Conservation (phyloP, 2,329 filamentous ascomycete genomes). For the Ophiobolus disseminans region DNA sequence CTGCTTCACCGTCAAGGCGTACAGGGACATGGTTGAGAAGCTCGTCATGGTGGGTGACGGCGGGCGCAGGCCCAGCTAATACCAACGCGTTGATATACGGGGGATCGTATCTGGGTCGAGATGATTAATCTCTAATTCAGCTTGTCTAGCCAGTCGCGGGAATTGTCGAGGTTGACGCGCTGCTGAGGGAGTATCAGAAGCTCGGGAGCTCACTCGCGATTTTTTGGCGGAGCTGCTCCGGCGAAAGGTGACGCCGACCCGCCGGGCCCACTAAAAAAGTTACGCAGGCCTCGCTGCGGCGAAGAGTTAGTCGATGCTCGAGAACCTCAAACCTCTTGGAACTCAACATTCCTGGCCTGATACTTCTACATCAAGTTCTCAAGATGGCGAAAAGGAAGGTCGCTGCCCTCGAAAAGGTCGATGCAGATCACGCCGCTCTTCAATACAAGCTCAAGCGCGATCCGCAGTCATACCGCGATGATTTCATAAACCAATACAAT, state of each 20-base stretch:
- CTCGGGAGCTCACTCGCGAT: slow-evolving; percentile 1
- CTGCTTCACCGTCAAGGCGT: slow-evolving; percentile 93
- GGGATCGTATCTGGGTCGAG: slow-evolving; percentile 1
- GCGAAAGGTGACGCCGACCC: slow-evolving; percentile 19
- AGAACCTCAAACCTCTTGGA: no score
- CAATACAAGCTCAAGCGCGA: slow-evolving; percentile 92
- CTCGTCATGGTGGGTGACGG: slow-evolving; percentile 77
- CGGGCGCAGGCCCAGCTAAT: slow-evolving; percentile 41
- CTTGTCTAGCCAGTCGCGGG: background rate
- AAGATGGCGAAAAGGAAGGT: slow-evolving; percentile 82
- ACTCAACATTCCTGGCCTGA: no score
- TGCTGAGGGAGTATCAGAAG: slow-evolving; percentile 3
- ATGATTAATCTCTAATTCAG: background rate
- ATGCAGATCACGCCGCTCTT: slow-evolving; percentile 75
- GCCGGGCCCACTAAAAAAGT: slow-evolving; percentile 27
- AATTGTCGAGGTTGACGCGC: slow-evolving; percentile 10
- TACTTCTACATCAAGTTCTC: no score
- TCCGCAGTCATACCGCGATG: slow-evolving; percentile 87
- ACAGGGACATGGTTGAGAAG: slow-evolving; percentile 98
- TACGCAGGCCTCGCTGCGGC: background rate
- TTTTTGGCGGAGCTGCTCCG: slow-evolving; percentile 11
- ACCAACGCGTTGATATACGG: slow-evolving; percentile 19
- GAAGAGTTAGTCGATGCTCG: background rate
- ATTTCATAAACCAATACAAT: slow-evolving; percentile 87
- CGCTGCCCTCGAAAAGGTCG: slow-evolving; percentile 91